Percentiles rank a stretch among this genome's conserved stretches.
These are phyloP conservation scores for Tephrocybe sp. DNA, from an alignment of 768 basidiomycete genomes.

Conservation along the genomic window DNA sequence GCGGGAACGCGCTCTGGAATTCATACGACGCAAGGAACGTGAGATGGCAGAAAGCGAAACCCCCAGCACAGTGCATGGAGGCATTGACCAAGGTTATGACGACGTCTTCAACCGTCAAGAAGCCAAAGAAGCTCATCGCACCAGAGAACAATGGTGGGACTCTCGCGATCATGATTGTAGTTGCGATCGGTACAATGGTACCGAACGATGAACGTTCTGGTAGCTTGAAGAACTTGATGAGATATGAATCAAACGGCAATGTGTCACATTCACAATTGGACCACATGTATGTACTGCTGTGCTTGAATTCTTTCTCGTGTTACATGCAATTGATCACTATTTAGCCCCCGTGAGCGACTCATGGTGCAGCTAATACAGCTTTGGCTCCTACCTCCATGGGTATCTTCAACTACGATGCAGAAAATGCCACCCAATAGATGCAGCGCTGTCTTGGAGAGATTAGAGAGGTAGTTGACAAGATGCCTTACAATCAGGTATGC, in stretches of 20 bases:
- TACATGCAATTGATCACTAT: no score
- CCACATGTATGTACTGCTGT: background rate
- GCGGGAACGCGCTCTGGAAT: conserved; percentile 69
- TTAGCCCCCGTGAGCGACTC: background rate
- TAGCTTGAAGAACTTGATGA: conserved; percentile 1
- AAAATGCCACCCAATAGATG: no score
- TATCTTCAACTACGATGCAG: background rate
- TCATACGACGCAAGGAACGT: conserved; percentile 63
- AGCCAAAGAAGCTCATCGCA: conserved; percentile 69
- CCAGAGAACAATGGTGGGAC: conserved; percentile 36
- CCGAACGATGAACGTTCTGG: conserved; percentile 14
- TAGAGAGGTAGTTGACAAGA: background rate
- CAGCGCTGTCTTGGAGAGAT: background rate
- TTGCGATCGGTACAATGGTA: conserved; percentile 13
- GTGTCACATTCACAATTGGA: no score
- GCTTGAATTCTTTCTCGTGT: no score
- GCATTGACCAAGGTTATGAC: conserved; percentile 48
- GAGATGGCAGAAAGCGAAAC: conserved; percentile 66
- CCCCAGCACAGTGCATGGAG: conserved; percentile 64
- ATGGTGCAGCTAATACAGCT: background rate
- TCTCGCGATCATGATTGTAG: conserved; percentile 15
- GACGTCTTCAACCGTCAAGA: conserved; percentile 70
- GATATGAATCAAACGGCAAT: background rate
- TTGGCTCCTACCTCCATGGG: background rate
- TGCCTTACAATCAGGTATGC: conserved; percentile 14